Percentiles rank a stretch among this genome's conserved stretches.
Evolutionary conservation across 164 flowering plant genomes (phyloP).

Genomic region (Cinnamomum chago): DNA sequence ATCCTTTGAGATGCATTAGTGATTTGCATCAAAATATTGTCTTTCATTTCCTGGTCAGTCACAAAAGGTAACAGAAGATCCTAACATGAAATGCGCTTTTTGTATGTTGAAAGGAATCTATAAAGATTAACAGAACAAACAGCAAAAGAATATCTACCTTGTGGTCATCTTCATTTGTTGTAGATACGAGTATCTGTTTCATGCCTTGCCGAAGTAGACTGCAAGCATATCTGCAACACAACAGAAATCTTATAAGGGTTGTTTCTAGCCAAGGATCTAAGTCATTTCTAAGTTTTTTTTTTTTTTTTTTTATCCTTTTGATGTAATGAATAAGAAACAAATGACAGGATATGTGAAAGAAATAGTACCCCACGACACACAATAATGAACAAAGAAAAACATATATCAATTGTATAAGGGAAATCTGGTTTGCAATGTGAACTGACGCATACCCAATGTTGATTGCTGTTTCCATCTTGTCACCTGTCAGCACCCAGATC

Average conservation of each 20-base stretch:
- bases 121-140: neutral
- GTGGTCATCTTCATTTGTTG: conserved; percentile 32
- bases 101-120: neutral
- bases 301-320: too few species aligned
- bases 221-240: conserved; percentile 67
- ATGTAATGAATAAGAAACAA: neutral
- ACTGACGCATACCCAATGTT: conserved; percentile 77
- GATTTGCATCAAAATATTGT: conserved; percentile 71
- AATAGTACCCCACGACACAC: too few species aligned
- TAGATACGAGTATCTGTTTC: conserved; percentile 72
- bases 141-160: conserved; percentile 34
- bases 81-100: neutral
- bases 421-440: neutral
- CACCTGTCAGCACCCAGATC: conserved; percentile 98
- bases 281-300: too few species aligned
- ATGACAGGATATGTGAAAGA: too few species aligned
- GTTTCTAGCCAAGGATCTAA: too few species aligned
- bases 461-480: conserved; percentile 99
- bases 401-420: too few species aligned
- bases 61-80: conserved; percentile 12
- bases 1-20: conserved; percentile 76
- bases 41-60: conserved; percentile 60
- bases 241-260: neutral
- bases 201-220: conserved; percentile 90
- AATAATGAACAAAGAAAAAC: too few species aligned